Evolutionary conservation across 164 flowering plant species (phyloP).

Genomic region (Annona cherimola): DNA sequence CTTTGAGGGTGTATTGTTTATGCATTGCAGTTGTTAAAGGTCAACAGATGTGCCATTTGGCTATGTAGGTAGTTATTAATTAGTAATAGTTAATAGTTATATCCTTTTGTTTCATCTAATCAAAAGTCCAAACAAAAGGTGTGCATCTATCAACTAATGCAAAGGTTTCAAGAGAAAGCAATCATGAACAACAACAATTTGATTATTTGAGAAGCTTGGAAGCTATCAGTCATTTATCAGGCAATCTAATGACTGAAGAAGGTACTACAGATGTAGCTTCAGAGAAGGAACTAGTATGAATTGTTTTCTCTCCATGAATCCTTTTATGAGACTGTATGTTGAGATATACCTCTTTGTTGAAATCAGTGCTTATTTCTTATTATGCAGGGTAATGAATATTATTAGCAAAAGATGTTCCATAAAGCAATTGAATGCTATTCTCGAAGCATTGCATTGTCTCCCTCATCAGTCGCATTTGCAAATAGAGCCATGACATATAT

Average conservation of each 20-base stretch:
- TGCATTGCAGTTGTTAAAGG: too few species aligned
- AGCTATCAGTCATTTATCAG: conserved; percentile 32
- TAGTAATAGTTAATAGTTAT: neutral
- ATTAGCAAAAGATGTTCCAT: conserved; percentile 84
- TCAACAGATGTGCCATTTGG: too few species aligned
- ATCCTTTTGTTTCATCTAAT: neutral
- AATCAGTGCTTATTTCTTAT: neutral
- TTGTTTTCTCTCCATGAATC: conserved; percentile 1
- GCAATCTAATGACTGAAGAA: conserved; percentile 42
- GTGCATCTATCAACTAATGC: neutral
- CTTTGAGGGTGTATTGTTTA: too few species aligned
- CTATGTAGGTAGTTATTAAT: too few species aligned
- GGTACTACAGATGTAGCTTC: conserved; percentile 64
- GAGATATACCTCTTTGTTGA: neutral
- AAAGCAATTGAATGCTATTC: conserved; percentile 94
- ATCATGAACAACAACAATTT: conserved; percentile 15
- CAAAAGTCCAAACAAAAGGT: neutral
- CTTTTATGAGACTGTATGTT: neutral
- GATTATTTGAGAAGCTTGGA: conserved; percentile 34
- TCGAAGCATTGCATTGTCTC: conserved; percentile 89
- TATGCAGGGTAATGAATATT: conserved; percentile 81
- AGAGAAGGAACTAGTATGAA: conserved; percentile 81
- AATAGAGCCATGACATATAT: conserved; percentile 97
- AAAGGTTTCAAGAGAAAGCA: conserved; percentile 2
- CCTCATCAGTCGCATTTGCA: conserved; percentile 89